These are phyloP conservation scores for Tinospora cordifolia DNA, from an alignment of 164 flowering plant species.

Conservation along the genomic window DNA sequence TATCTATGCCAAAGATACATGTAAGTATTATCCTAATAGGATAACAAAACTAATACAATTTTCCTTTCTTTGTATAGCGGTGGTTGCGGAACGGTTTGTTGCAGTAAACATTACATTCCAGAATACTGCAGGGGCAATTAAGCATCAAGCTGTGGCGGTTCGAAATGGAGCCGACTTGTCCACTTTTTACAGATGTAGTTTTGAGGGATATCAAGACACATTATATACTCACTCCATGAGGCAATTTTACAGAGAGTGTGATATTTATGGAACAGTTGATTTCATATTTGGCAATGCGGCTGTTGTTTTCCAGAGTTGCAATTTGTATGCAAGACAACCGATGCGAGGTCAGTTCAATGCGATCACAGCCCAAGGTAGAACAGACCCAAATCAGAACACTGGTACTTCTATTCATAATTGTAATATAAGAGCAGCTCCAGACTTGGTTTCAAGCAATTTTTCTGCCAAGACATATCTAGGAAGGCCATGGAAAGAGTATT, in stretches of 20 bases:
- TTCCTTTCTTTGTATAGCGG: slow-evolving; percentile 14
- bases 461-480: slow-evolving; percentile 23
- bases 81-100: slow-evolving; percentile 23
- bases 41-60: not conserved
- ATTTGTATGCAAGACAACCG: slow-evolving; percentile 10
- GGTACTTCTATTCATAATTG: slow-evolving; percentile 18
- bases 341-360: slow-evolving; percentile 18
- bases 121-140: slow-evolving; percentile 31
- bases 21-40: not conserved
- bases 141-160: slow-evolving; percentile 34
- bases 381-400: slow-evolving; percentile 26
- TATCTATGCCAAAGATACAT: not conserved
- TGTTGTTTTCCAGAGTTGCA: slow-evolving; percentile 16
- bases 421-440: slow-evolving; percentile 18
- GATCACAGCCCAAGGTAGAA: slow-evolving; percentile 30
- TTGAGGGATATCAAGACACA: slow-evolving; percentile 50
- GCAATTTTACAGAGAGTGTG: slow-evolving; percentile 46
- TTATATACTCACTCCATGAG: slow-evolving; percentile 42
- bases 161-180: slow-evolving; percentile 28
- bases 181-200: slow-evolving; percentile 14
- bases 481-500: slow-evolving; percentile 34
- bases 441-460: slow-evolving; percentile 15
- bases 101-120: slow-evolving; percentile 22
- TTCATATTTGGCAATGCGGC: slow-evolving; percentile 17
- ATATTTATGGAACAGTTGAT: slow-evolving; percentile 17